phyloP scores from a whole-genome alignment of 2,329 filamentous ascomycete genomes.

The Drechslerella stenobrocha region DNA sequence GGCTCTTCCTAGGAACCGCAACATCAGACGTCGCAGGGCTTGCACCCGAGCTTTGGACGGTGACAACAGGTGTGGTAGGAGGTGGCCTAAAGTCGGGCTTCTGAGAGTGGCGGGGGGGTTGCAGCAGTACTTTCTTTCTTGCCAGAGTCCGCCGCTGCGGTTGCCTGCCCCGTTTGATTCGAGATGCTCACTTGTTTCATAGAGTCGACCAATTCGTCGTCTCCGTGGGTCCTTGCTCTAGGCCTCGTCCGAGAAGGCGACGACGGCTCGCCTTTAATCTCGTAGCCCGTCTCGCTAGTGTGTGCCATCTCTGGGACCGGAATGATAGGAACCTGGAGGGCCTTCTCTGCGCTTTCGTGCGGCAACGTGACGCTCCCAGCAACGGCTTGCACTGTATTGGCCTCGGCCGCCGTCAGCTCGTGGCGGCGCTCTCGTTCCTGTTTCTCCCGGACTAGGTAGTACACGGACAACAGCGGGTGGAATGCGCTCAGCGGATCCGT shows the following conservation, averaged over 20 bases:
- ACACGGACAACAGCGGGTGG: constrained; percentile 87
- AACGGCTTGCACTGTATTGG: constrained; percentile 60
- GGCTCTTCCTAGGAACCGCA: constrained; percentile 76
- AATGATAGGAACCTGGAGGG: constrained; percentile 71
- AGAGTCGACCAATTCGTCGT: constrained; percentile 80
- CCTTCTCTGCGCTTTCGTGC: constrained; percentile 57
- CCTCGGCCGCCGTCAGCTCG: constrained; percentile 56
- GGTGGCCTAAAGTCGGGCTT: constrained; percentile 68
- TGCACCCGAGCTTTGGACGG: constrained; percentile 79
- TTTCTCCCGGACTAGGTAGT: constrained; percentile 95
- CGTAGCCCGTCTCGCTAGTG: constrained; percentile 81
- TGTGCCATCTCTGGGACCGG: constrained; percentile 81
- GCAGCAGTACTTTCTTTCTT: constrained; percentile 88
- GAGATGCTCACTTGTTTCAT: constrained; percentile 67
- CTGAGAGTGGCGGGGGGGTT: constrained; percentile 67
- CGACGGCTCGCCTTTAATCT: constrained; percentile 66
- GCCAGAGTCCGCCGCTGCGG: constrained; percentile 60
- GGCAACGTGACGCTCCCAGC: constrained; percentile 54
- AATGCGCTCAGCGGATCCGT: constrained; percentile 87
- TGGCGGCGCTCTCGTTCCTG: constrained; percentile 70
- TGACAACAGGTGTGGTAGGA: constrained; percentile 70
- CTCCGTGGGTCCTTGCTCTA: constrained; percentile 87
- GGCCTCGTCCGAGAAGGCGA: constrained; percentile 72
- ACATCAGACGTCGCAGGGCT: constrained; percentile 56
- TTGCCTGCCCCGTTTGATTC: constrained; percentile 57